Base-by-base conservation (phyloP, 768 basidiomycete species). In the Kwoniella heveanensis region DNA sequence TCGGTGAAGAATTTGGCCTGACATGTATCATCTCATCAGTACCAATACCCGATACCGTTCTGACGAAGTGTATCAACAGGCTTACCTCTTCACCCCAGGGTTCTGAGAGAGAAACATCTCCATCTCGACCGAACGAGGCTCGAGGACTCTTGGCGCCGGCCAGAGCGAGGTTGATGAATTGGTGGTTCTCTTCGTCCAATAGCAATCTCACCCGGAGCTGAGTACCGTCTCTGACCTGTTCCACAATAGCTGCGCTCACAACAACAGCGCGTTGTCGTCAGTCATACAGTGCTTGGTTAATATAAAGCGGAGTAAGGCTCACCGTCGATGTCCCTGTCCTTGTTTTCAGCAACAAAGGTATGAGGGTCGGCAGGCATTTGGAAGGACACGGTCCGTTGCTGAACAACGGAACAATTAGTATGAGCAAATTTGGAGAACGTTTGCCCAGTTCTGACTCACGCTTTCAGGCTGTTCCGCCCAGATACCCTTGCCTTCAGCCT, bases 1-100 rank as follows among this genome's bases (percentile, higher is more conserved):
- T 98, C 95, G 60, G 90, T 90, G 81, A 98, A 99, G 81, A 88
- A 92, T 81, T 88, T 91, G 32, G 93, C 92, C 91, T 93, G 32
- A 46, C 3, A n/a, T 32, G 37, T 49, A 24, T 29, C 52, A 26
- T 21, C 8, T 49, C 15, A 21, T 50, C 26, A 48, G 19, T 17
- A 52, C 13, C 32, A 30, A 9, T 53, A 1, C 17, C 26, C 21
- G 19, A 26, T 3, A 6, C 24, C 60, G 47, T 30, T 25, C 3
- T 19, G 53, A 21, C 0, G 21, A 4, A 24, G 37, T 0, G 32
- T 39, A 46, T 47, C 25, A 27, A 13, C 53, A 47, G 58, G 24
- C 84, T 65, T 67, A 91, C 91, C 83, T 97, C 95, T 83, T 97
- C 95, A 65, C 88, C 88, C 84, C 86, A 92, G 44, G 85, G 85